A percentile compares a stretch with the other conserved stretches of the same genome.
These are phyloP conservation scores for Hygrophorus russula DNA, from an alignment of 768 basidiomycete species.

Conservation along the genomic window DNA sequence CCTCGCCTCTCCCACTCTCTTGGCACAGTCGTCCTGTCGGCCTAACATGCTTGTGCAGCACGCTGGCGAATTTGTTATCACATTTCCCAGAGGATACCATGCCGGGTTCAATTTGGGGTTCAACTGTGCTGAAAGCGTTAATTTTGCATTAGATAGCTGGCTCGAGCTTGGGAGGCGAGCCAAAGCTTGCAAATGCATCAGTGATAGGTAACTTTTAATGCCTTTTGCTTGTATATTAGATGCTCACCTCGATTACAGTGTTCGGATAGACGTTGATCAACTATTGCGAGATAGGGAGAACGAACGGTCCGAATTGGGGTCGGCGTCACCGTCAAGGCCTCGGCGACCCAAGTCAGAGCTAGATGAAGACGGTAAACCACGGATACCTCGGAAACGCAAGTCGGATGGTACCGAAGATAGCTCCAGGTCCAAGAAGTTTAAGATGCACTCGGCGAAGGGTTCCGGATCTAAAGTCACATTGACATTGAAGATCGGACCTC, in stretches of 20 bases:
- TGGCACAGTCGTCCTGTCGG: constrained; percentile 67
- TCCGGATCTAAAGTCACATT: constrained; percentile 10
- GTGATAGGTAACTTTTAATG: constrained; percentile 43
- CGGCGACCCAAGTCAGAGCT: constrained; percentile 13
- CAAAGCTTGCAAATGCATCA: constrained; percentile 61
- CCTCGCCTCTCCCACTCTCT: constrained; percentile 75
- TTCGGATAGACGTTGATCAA: constrained; percentile 88
- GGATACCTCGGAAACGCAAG: constrained; percentile 29
- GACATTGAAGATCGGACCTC: constrained; percentile 56
- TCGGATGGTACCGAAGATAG: constrained; percentile 22
- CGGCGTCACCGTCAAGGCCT: constrained; percentile 13
- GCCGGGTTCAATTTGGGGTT: constrained; percentile 94
- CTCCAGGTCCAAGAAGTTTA: constrained; percentile 40
- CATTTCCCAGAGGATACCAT: constrained; percentile 91
- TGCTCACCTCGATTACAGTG: constrained; percentile 34
- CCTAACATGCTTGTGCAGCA: constrained; percentile 89
- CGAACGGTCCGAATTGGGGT: constrained; percentile 21
- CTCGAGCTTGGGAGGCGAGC: constrained; percentile 79
- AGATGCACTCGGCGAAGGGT: constrained; percentile 25
- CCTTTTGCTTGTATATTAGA: background rate
- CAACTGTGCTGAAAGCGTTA: constrained; percentile 95
- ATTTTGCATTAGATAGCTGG: constrained; percentile 95
- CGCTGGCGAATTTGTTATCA: constrained; percentile 93
- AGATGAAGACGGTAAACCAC: constrained; percentile 25
- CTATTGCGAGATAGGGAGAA: constrained; percentile 57